These are phyloP conservation scores for Pelargonium myrrhifolium DNA, from an alignment of 441 rosid species.

Conservation along the genomic window DNA sequence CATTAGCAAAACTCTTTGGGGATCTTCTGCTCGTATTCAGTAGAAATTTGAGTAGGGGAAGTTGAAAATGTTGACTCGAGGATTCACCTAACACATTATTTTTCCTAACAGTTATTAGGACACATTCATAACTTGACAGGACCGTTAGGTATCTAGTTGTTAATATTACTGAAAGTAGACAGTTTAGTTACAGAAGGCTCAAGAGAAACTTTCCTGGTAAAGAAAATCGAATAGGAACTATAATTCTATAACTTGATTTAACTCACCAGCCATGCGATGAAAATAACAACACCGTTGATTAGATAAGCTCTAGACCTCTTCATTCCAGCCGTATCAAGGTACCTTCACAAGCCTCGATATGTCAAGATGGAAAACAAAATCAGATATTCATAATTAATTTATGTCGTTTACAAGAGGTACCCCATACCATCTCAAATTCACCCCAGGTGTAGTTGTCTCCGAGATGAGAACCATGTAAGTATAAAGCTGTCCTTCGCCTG, in stretches of 20 bases:
- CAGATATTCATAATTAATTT: background rate
- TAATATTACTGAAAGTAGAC: no score
- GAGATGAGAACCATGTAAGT: constrained; percentile 54
- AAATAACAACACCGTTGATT: constrained; percentile 43
- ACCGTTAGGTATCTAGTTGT: no score
- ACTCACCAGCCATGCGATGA: constrained; percentile 52
- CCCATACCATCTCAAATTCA: constrained; percentile 53
- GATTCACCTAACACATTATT: no score
- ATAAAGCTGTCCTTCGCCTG: constrained; percentile 68
- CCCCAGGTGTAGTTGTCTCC: constrained; percentile 53
- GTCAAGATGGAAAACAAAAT: background rate
- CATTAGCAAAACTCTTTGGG: no score
- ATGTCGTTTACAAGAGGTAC: background rate
- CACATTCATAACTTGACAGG: no score
- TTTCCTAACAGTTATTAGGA: no score
- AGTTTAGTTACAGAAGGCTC: no score
- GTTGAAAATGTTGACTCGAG: no score
- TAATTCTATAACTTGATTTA: background rate
- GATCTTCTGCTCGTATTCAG: no score
- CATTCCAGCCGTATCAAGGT: constrained; percentile 46
- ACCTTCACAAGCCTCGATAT: constrained; percentile 21
- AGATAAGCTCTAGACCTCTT: constrained; percentile 49
- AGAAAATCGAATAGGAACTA: background rate
- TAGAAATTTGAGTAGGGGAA: background rate
- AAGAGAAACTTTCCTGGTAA: background rate